Base-by-base conservation (phyloP, 2,329 filamentous ascomycete genomes). In the Sclerotinia trifoliorum region DNA sequence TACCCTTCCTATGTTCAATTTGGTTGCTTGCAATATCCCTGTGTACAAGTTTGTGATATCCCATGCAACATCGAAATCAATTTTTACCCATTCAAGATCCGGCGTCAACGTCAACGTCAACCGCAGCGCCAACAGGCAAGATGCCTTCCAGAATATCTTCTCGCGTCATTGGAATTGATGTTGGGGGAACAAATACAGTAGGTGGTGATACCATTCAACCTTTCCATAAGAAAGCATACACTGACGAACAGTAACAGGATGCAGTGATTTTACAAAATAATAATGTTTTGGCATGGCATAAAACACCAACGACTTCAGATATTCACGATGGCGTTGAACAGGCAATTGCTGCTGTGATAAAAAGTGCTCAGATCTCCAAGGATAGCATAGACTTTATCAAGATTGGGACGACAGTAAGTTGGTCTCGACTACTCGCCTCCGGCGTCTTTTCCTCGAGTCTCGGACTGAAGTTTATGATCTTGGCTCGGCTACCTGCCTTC, bases 131-230 rank as follows among this genome's bases (percentile, higher is more conserved):
- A 3, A 19, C 19, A 15, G 49, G 64, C 13, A 61, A 21, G 35
- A 74, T 73, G 71, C 70, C 73, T 61, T 70, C 72, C 24, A 74
- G 73, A 54, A 52, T 71, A 19, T 52, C 70, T 39, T 71, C 73
- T 32, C 73, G 70, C 69, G 72, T 76, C 5, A 75, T 77, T 54
- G 75, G 75, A 24, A 74, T 87, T 2, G 86, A 88, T 71, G 82
- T 88, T 39, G 86, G 86, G 10, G 86, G 86, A 21, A 88, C 86
- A 0, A 88, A 86, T 0, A 85, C 85, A 68, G 73, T 69, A 35
- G 15, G 64, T 62, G 32, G 17, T n/a, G 19, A 44, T 8, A 6
- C 17, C 46, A 29, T 32, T 48, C 19, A 35, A 60, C 11, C 19
- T 48, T 15, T 13, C 21, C 17, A 17, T 19, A 8, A 5, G 17